Evolutionary conservation across 2,329 filamentous ascomycete genomes (phyloP).

Genomic region (Epichloe sp.): DNA sequence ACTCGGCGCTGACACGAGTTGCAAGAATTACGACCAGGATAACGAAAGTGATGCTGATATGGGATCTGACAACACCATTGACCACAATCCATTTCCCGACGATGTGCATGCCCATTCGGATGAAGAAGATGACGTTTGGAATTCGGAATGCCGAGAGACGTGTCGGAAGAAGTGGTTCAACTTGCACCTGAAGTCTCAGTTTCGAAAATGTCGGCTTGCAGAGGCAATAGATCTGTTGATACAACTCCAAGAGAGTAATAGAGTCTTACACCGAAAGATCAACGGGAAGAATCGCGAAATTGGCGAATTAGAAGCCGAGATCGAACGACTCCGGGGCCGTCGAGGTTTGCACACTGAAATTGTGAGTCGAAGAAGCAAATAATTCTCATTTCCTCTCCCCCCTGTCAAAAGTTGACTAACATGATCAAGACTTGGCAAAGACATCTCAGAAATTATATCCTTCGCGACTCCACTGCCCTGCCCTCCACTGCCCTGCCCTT

Average conservation of each 20-base stretch:
- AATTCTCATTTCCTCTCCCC: background rate
- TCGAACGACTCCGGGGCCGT: background rate
- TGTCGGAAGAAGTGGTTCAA: background rate
- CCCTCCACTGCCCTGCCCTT: rapidly evolving
- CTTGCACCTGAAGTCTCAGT: background rate
- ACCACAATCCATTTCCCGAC: background rate
- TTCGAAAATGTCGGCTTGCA: background rate
- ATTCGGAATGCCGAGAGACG: background rate
- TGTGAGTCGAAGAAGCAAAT: background rate
- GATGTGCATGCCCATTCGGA: background rate
- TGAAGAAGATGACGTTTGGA: background rate
- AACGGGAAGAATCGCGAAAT: background rate
- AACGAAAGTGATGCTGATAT: background rate
- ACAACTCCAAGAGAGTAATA: too few species aligned
- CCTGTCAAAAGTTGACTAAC: background rate
- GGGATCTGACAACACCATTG: background rate
- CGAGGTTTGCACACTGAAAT: background rate
- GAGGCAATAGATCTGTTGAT: background rate
- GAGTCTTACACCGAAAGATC: too few species aligned
- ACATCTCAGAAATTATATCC: background rate
- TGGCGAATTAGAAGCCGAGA: background rate
- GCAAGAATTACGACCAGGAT: background rate
- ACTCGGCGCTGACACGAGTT: background rate
- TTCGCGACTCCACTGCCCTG: rapidly evolving
- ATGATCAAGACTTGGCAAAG: background rate